Base-by-base conservation (phyloP, 495 filamentous ascomycete species). In the Sporormia fimetaria region DNA sequence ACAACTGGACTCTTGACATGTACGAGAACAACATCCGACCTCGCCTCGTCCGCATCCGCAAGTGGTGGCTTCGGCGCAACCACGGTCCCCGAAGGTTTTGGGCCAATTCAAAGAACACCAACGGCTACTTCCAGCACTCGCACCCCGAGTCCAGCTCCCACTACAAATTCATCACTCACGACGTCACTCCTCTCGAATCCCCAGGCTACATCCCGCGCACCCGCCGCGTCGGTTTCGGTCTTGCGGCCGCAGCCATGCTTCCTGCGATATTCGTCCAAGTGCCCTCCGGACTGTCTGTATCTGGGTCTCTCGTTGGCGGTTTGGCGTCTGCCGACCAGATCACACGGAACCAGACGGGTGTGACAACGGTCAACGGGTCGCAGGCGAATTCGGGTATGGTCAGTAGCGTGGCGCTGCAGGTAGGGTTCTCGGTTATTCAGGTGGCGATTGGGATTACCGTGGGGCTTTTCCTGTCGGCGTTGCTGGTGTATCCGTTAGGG, bases 181-280 rank as follows among this genome's bases (percentile, higher is more conserved):
- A 31, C 6, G 31, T 7, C 31, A n/a, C n/a, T 12, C 12, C 35
- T 23, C 9, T 4, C 35, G 7, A 4, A 27, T 25, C 20, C 5
- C 11, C 17, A 5, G 14, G 21, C 16, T 49, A 43, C 21, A 36
- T 43, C 16, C 44, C 53, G 0, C 21, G 33, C 21, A 17, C 26
- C 6, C 56, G 59, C 16, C 38, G 80, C 20, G 59, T 73, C 14
- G 71, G 71, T 16, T 75, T 90, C 55, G 85, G 84, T 1, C 69
- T 94, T 10, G 87, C 88, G 0, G 87, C 87, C 1, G 83, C 84
- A 0, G 81, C 83, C 5, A 81, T 98, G 63, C 63, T 96, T 0
- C 88, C 88, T 1, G 88, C 83, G 3, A 94, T 98, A 46, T 93
- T 93, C 52, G 88, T 98, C 4, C 83, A 90, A 37, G 90, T 98